Evolutionary conservation across 345 rosid genomes (phyloP).

Genomic region (Citropsis articulata): DNA sequence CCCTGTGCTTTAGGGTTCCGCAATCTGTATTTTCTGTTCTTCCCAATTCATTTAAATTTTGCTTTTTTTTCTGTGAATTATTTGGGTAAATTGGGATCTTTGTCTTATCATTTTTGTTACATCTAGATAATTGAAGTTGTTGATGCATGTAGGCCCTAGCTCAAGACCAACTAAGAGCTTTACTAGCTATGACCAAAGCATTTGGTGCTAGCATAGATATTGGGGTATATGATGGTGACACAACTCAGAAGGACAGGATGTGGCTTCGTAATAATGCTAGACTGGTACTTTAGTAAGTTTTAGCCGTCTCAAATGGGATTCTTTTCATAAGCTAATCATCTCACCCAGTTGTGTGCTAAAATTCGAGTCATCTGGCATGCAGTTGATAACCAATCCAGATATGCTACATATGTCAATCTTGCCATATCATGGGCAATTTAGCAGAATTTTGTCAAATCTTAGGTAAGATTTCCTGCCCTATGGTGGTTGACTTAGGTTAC

Average conservation of each 20-base stretch:
- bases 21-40: neutral
- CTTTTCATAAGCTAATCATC: slow-evolving; percentile 15
- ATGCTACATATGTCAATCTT: slow-evolving; percentile 88
- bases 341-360: slow-evolving; percentile 20
- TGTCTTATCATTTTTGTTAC: neutral
- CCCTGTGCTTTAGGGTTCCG: neutral
- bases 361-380: slow-evolving; percentile 25
- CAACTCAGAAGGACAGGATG: slow-evolving; percentile 57
- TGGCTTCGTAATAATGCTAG: slow-evolving; percentile 72
- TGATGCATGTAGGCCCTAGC: slow-evolving; percentile 75
- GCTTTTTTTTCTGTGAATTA: neutral
- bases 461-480: slow-evolving; percentile 42
- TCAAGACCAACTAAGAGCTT: slow-evolving; percentile 88
- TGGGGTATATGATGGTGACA: slow-evolving; percentile 96
- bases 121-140: slow-evolving; percentile 5
- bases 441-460: slow-evolving; percentile 72
- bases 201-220: slow-evolving; percentile 47
- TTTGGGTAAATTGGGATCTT: slow-evolving; percentile 1
- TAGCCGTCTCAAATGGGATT: slow-evolving; percentile 13
- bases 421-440: slow-evolving; percentile 73
- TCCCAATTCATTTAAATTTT: neutral
- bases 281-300: slow-evolving; percentile 53
- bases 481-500: neutral
- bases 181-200: slow-evolving; percentile 46
- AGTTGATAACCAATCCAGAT: slow-evolving; percentile 99